These are phyloP conservation scores for Globisporangium carolinianum DNA, from an alignment of 352 stramenopile species.

Conservation along the genomic window DNA sequence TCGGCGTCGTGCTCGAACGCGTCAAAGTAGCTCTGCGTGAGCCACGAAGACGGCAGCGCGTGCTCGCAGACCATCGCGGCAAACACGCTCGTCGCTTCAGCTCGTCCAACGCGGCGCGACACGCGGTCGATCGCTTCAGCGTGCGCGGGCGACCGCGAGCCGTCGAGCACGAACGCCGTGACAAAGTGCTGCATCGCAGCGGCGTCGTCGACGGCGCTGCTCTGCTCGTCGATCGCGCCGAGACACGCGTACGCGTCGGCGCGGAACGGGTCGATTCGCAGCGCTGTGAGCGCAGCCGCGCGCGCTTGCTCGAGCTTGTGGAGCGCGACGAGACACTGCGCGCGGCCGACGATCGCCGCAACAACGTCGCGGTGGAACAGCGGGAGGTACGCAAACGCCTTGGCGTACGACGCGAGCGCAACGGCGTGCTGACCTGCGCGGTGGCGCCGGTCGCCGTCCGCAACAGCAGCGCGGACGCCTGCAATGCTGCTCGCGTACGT, in stretches of 20 bases:
- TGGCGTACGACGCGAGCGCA: constrained; percentile 54
- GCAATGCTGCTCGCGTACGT: constrained; percentile 35
- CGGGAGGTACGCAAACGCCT: constrained; percentile 49
- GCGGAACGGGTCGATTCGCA: constrained; percentile 66
- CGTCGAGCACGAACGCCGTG: constrained; percentile 75
- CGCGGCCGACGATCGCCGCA: constrained; percentile 45
- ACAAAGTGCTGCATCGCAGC: constrained; percentile 81
- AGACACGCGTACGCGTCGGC: constrained; percentile 62
- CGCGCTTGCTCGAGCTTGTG: constrained; percentile 30
- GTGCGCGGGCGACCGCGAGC: constrained; percentile 58
- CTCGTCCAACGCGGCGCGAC: constrained; percentile 52
- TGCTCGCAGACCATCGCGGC: constrained; percentile 61
- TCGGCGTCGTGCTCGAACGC: constrained; percentile 78
- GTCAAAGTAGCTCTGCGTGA: constrained; percentile 84
- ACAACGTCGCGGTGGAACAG: constrained; percentile 62
- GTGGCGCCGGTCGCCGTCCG: constrained; percentile 54
- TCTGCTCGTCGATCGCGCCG: constrained; percentile 57
- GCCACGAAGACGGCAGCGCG: constrained; percentile 67
- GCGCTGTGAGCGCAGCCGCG: constrained; percentile 33
- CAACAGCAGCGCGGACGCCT: constrained; percentile 37
- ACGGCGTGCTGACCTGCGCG: constrained; percentile 42
- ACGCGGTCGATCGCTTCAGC: constrained; percentile 71
- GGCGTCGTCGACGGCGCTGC: constrained; percentile 20
- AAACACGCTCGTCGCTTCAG: constrained; percentile 64
- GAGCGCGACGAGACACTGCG: constrained; percentile 57